Conservation (phyloP, 805 yeast species). For the Starmerella vitae region DNA sequence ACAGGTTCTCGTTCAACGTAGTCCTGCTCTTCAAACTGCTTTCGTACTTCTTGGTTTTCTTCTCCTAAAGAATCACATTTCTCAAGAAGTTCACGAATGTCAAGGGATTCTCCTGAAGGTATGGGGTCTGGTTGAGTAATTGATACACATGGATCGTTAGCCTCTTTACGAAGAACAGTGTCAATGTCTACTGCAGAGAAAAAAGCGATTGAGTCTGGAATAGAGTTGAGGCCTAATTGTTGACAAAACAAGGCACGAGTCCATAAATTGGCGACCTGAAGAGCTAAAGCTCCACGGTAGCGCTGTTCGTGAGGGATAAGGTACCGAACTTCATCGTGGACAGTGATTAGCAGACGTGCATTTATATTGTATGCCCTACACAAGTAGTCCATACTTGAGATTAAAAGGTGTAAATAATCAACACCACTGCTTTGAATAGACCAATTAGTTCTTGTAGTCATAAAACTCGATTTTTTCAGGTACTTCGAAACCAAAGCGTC, state of each 20-base stretch:
- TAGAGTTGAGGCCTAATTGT: slow-evolving; percentile 72
- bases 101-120: slow-evolving; percentile 65
- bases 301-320: slow-evolving; percentile 59
- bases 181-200: slow-evolving; percentile 91
- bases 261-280: slow-evolving; percentile 89
- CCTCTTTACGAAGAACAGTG: slow-evolving; percentile 78
- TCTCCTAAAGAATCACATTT: slow-evolving; percentile 19
- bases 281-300: slow-evolving; percentile 62
- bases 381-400: slow-evolving; percentile 79
- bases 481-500: slow-evolving; percentile 58
- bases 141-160: slow-evolving; percentile 78
- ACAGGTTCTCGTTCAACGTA: slow-evolving; percentile 9
- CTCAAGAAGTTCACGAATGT: slow-evolving; percentile 40
- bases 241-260: slow-evolving; percentile 91
- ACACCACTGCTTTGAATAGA: slow-evolving; percentile 97
- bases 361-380: slow-evolving; percentile 47
- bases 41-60: neutral
- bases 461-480: slow-evolving; percentile 45
- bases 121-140: slow-evolving; percentile 67
- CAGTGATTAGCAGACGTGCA: slow-evolving; percentile 73
- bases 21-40: slow-evolving; percentile 3
- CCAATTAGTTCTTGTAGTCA: slow-evolving; percentile 94
- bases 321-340: slow-evolving; percentile 89
- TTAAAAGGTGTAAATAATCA: slow-evolving; percentile 75
- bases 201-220: slow-evolving; percentile 92